Percentiles rank a stretch among this genome's conserved stretches.
Conservation (phyloP, 129 eudicot species). For the Kitagawia praeruptora region DNA sequence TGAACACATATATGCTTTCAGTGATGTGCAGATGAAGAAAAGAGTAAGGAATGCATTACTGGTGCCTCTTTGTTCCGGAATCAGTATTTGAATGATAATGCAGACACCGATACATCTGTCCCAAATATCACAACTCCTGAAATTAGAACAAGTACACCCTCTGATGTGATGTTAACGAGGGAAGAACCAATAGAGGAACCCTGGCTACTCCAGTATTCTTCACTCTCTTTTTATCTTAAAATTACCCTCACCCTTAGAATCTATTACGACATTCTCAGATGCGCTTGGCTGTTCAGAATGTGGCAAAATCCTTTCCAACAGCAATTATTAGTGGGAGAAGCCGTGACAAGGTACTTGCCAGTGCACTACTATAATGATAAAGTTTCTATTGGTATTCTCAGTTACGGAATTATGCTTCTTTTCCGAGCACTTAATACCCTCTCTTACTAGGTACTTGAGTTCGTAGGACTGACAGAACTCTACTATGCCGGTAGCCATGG, state of each 20-base stretch:
- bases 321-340: slow-evolving; percentile 98
- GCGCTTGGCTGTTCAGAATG: slow-evolving; percentile 79
- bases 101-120: too few species aligned
- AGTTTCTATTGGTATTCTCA: not conserved
- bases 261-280: slow-evolving; percentile 40
- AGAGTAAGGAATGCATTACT: too few species aligned
- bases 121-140: too few species aligned
- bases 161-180: too few species aligned
- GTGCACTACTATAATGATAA: slow-evolving; percentile 9
- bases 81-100: too few species aligned
- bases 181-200: too few species aligned
- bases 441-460: slow-evolving; percentile 53
- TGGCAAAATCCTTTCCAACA: slow-evolving; percentile 80
- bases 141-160: too few species aligned
- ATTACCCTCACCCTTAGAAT: slow-evolving; percentile 4
- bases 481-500: slow-evolving; percentile 99
- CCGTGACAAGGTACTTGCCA: slow-evolving; percentile 74
- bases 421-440: not conserved
- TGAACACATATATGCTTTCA: too few species aligned
- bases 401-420: not conserved
- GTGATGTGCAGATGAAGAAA: too few species aligned
- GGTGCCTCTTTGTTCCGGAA: too few species aligned
- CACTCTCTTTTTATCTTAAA: not conserved
- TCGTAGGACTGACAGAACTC: slow-evolving; percentile 75
- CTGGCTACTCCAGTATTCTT: too few species aligned